These are phyloP conservation scores for Termitomyces sp. DNA, from an alignment of 768 basidiomycete species.

Conservation along the genomic window DNA sequence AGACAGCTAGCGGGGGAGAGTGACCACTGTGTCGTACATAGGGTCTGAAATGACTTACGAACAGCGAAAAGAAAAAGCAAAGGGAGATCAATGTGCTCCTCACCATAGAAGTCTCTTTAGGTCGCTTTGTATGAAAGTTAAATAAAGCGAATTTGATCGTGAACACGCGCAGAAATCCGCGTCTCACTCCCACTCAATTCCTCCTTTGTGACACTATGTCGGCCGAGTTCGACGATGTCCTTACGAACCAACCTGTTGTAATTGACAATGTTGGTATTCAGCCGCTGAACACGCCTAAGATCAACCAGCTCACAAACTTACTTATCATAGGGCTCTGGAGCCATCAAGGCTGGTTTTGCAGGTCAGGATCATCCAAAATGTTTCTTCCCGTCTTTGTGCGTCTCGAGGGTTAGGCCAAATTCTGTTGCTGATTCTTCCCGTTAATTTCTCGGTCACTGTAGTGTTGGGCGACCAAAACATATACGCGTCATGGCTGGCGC, in stretches of 20 bases:
- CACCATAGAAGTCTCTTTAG: conserved; percentile 9
- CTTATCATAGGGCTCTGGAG: conserved; percentile 81
- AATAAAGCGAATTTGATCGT: conserved; percentile 1
- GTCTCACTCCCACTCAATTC: conserved; percentile 10
- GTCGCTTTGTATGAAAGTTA: not conserved
- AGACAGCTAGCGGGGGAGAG: conserved; percentile 19
- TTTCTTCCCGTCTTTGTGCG: conserved; percentile 98
- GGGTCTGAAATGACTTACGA: conserved; percentile 19
- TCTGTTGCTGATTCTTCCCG: conserved; percentile 22
- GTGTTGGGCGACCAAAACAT: conserved; percentile 97
- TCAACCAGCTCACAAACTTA: conserved; percentile 23
- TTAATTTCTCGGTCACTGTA: conserved; percentile 32
- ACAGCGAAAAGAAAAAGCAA: conserved; percentile 18
- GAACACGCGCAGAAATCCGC: conserved; percentile 9
- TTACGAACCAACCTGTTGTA: conserved; percentile 98
- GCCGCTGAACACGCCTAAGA: conserved; percentile 7
- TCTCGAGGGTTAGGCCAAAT: conserved; percentile 36
- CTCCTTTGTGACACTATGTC: conserved; percentile 49
- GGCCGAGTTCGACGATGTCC: conserved; percentile 86
- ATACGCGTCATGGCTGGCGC: conserved; percentile 97
- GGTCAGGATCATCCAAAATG: conserved; percentile 99
- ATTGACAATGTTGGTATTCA: conserved; percentile 85
- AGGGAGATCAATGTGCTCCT: conserved; percentile 5
- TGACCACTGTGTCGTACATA: not conserved
- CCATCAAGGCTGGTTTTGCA: conserved; percentile 98